Evolutionary conservation across 148 eudicot genomes (phyloP), one percentile per base, ranked within the genome.

Genomic region (Dianthus caryophyllus): DNA sequence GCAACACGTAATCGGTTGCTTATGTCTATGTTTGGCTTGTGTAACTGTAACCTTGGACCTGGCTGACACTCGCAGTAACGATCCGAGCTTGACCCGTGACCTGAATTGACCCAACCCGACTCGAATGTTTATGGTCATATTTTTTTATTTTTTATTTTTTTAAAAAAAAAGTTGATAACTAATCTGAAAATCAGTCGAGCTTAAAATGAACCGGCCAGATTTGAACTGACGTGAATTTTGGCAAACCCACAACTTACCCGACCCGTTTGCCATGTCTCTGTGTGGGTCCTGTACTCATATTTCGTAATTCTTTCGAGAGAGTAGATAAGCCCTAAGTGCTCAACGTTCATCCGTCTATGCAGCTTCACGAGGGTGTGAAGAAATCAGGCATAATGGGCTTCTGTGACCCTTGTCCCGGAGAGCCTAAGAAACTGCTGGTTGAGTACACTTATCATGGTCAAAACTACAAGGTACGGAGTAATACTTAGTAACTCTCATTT

Each of bases 301-400:
- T 17, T 13, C 38, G 20, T 25, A 5, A 17, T 4, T 24, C 16
- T 58, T 0, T 0, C 26, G 26, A 43, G 53, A 22, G 38, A 54
- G 9, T 26, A 15, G 2, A 9, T 14, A 18, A 26, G 21, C 30
- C 31, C 6, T 15, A 44, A 29, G 54, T 7, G 20, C 54, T 1
- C 7, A 15, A 20, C 39, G 43, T 30, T 44, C 30, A 41, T 16
- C 27, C 25, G 11, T 43, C 65, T 54, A 25, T 55, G 76, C 89
- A 94, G 99, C 96, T 94, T 65, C 99, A 94, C 27, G 87, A 85
- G 47, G 99, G 99, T 53, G 92, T 94, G 66, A 94, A 90, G 78
- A 94, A 94, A 79, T 86, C 97, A 4, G 99, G 97, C 54, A 94
- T 94, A 41, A 94, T 94, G 99, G 99, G 99, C 15, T 94, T 90